Conservation (phyloP, 2,329 filamentous ascomycete genomes). For the Cyphellophora europaea region DNA sequence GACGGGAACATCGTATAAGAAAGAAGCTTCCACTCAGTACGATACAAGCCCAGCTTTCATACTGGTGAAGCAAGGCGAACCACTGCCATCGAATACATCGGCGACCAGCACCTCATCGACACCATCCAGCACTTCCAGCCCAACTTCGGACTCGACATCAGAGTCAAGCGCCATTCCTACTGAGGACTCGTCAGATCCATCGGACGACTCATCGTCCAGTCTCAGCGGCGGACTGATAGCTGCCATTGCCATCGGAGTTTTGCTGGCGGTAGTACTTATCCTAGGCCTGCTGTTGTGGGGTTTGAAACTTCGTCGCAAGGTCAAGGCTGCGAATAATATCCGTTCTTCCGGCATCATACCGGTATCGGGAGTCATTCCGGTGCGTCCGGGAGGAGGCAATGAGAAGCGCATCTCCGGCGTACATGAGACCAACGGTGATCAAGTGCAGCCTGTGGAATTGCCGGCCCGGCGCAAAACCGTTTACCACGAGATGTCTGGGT, state of each 20-base stretch:
- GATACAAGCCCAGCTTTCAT: conserved; percentile 1
- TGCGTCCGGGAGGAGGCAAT: neutral
- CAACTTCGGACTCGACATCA: neutral
- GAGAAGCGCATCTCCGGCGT: conserved; percentile 1
- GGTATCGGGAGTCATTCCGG: neutral
- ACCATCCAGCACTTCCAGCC: neutral
- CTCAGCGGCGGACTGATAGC: conserved; percentile 1
- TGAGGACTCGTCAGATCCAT: neutral
- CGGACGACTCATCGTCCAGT: neutral
- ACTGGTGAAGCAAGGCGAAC: conserved; percentile 1
- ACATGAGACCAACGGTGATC: conserved; percentile 3
- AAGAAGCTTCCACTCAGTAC: neutral
- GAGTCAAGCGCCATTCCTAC: neutral
- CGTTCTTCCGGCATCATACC: conserved; percentile 3
- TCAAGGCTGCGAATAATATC: conserved; percentile 2
- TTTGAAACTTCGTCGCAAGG: neutral
- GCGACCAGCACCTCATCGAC: neutral
- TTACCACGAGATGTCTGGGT: conserved; percentile 3
- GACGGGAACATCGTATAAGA: neutral
- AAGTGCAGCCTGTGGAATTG: conserved; percentile 1
- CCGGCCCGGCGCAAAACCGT: neutral
- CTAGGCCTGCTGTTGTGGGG: conserved; percentile 1
- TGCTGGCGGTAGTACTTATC: conserved; percentile 1
- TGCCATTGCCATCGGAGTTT: neutral
- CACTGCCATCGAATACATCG: neutral